Evolutionary conservation across 78 protist species (phyloP).

Genomic region (Mantamonas sphyraenae): DNA sequence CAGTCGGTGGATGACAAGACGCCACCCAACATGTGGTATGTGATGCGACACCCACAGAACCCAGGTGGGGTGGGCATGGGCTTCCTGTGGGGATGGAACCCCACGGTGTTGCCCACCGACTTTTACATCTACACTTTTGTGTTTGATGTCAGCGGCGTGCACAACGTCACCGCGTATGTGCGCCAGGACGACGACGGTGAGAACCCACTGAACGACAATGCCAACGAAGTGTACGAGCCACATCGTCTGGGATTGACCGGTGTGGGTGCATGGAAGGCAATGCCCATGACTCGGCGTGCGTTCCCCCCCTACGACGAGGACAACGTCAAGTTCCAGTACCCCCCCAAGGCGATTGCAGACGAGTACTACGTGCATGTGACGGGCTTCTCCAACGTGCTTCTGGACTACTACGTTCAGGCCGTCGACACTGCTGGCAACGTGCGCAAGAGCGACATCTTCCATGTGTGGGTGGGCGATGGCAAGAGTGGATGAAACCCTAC

Average conservation of each 20-base stretch:
- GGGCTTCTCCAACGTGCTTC: neutral
- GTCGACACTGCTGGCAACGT: neutral
- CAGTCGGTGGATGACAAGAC: neutral
- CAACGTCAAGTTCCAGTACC: neutral
- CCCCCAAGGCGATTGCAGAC: neutral
- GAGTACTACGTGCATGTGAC: neutral
- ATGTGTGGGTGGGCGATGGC: neutral
- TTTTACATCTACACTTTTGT: neutral
- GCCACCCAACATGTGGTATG: neutral
- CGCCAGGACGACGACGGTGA: neutral
- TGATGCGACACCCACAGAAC: conserved; percentile 1
- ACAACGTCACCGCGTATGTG: neutral
- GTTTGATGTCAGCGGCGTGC: conserved; percentile 1
- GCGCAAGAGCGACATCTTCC: neutral
- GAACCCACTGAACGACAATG: neutral
- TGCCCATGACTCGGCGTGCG: neutral
- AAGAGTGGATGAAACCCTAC: no score
- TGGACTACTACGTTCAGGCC: neutral
- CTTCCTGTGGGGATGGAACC: neutral
- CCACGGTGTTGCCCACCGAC: neutral
- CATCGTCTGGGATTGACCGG: neutral
- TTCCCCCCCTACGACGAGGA: neutral
- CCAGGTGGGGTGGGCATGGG: neutral
- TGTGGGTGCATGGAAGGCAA: neutral
- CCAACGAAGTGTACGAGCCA: neutral